Evolutionary conservation across 73 alveolate genomes (phyloP), one percentile per base, ranked within the genome.

Genomic region (Stentor roeselii): DNA sequence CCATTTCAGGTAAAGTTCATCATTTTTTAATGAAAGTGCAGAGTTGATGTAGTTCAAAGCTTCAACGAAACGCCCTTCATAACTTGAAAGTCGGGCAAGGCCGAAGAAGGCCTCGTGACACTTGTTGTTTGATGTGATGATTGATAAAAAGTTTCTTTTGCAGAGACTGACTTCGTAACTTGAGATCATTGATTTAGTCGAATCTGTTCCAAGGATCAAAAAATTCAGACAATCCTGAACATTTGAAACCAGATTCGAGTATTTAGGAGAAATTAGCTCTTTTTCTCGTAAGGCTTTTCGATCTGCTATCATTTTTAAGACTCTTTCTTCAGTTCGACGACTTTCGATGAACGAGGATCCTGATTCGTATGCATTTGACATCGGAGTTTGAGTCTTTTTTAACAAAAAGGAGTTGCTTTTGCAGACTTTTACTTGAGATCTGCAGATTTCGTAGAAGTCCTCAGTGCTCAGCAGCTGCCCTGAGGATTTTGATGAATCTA

Each of bases 31-130:
- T 50, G 67, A 50, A 11, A 67, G 14, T 30, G 80, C 80, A 30
- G 21, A 27, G 21, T 67, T 34, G 34, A 67, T 34, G 41, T 67
- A 67, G 34, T n/a, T 67, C 34, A 67, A 67, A 32, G 80, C 80
- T 11, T 32, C 80, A 34, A 21, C 37, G 41, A 30, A 21, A 27
- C 37, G 27, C 14, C 80, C 37, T 67, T 67, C 80, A 67, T 30
- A 67, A 67, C 37, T 21, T 67, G 37, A n/a, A 15, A 67, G 34
- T n/a, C 80, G n/a, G n/a, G 42, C 80, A 30, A 21, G 34, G 41
- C 80, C 80, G 37, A 67, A 67, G 34, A 27, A 11, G 14, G 80
- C 80, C 34, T 67, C 80, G 34, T 67, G 80, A 40, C 80, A 67
- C 42, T 2, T 67, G 1, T 36, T 36, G 41, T 21, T 2, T 67